A percentile compares a stretch with the other conserved stretches of the same genome.
Conservation (phyloP, 148 eudicot genomes). For the Spergularia bocconei region DNA sequence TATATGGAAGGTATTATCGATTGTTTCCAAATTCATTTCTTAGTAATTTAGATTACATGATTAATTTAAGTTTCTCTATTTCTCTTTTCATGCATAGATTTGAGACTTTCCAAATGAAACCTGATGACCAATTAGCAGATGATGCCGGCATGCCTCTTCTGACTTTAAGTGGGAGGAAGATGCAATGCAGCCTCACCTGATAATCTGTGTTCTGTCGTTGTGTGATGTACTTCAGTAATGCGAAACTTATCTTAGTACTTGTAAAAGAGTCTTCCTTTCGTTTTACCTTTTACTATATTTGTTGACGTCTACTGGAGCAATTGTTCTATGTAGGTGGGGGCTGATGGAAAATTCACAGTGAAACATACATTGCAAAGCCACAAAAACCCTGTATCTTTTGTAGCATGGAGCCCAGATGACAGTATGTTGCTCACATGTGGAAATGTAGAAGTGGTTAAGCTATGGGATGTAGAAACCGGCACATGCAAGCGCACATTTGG, state of each 20-base stretch:
- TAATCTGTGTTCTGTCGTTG: conserved; percentile 8
- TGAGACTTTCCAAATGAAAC: conserved; percentile 24
- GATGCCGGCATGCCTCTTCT: conserved; percentile 24
- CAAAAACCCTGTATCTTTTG: conserved; percentile 74
- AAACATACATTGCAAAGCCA: conserved; percentile 68
- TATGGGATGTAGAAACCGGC: conserved; percentile 95
- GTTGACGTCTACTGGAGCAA: conserved; percentile 14
- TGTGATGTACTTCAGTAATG: conserved; percentile 3
- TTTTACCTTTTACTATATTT: not conserved
- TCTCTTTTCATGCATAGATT: conserved; percentile 19
- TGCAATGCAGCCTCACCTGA: conserved; percentile 30
- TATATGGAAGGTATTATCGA: conserved; percentile 78
- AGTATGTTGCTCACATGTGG: conserved; percentile 90
- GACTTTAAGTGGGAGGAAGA: conserved; percentile 23
- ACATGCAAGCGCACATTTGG: conserved; percentile 77
- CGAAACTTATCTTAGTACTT: not conserved
- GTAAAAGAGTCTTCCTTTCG: not conserved
- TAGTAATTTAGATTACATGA: conserved; percentile 11
- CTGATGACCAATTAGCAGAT: conserved; percentile 17
- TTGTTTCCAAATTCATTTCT: not conserved
- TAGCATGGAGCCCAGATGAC: conserved; percentile 95
- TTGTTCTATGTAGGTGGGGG: conserved; percentile 52
- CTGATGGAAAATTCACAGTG: conserved; percentile 45
- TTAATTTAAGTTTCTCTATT: conserved; percentile 14
- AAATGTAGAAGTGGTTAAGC: conserved; percentile 70